Evolutionary conservation across 768 basidiomycete genomes (phyloP).

Genomic region (Phlebiopsis flavidoalba): DNA sequence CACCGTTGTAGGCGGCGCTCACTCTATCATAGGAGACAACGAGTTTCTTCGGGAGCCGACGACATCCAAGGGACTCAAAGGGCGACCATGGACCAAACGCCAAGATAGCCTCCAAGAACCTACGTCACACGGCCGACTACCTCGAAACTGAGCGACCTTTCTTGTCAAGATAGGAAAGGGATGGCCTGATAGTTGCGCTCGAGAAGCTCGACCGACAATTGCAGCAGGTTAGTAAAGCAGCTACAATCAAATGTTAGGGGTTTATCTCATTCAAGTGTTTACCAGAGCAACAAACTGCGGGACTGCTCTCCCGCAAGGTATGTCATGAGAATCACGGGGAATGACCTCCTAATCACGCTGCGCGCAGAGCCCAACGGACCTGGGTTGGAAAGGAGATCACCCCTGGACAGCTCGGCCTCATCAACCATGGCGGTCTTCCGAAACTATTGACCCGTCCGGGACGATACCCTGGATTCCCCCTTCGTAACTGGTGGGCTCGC

Average conservation of each 20-base stretch:
- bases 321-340: neutral
- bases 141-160: slow-evolving; percentile 57
- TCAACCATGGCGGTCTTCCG: slow-evolving; percentile 80
- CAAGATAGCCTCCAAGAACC: slow-evolving; percentile 19
- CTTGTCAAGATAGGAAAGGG: slow-evolving; percentile 59
- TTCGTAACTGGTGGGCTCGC: slow-evolving; percentile 84
- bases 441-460: slow-evolving; percentile 72
- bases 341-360: neutral
- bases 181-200: slow-evolving; percentile 65
- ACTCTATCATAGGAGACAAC: slow-evolving; percentile 13
- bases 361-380: slow-evolving; percentile 46
- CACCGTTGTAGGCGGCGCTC: slow-evolving; percentile 40
- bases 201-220: slow-evolving; percentile 66
- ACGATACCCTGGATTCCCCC: slow-evolving; percentile 70
- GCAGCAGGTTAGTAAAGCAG: slow-evolving; percentile 32
- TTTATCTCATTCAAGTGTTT: neutral
- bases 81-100: neutral
- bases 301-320: slow-evolving; percentile 63
- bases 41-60: slow-evolving; percentile 4
- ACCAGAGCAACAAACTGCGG: slow-evolving; percentile 50
- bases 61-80: slow-evolving; percentile 1
- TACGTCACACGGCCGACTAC: slow-evolving; percentile 45
- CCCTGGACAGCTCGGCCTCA: slow-evolving; percentile 68
- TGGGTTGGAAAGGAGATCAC: slow-evolving; percentile 71
- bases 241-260: too few relatives aligned